phyloP scores from a whole-genome alignment of 306 rosid species.

The Prunus padus region DNA sequence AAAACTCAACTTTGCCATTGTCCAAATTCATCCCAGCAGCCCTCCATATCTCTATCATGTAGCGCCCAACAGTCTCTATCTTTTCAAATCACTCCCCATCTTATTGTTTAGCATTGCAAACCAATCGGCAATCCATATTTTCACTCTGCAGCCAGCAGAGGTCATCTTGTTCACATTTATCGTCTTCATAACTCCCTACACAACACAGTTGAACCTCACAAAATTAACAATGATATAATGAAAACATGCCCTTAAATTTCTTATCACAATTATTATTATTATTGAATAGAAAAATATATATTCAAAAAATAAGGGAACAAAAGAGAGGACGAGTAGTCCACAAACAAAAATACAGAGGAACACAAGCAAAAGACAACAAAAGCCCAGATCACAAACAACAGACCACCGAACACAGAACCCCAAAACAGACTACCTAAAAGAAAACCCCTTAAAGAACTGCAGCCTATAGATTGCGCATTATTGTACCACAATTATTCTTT shows the following conservation, averaged over 20 bases:
- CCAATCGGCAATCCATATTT: conserved; percentile 94
- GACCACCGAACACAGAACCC: too few relatives aligned
- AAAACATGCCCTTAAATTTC: not conserved
- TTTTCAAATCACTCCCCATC: conserved; percentile 86
- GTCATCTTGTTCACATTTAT: conserved; percentile 79
- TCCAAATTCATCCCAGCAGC: conserved; percentile 82
- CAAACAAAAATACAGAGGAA: too few relatives aligned
- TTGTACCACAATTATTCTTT: not conserved
- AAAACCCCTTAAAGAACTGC: too few relatives aligned
- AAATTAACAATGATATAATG: not conserved
- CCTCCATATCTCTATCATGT: conserved; percentile 79
- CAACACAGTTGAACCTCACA: conserved; percentile 1
- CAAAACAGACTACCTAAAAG: too few relatives aligned
- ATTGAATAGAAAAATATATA: too few relatives aligned
- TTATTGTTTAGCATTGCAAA: conserved; percentile 81
- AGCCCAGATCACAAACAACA: too few relatives aligned
- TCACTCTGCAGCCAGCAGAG: conserved; percentile 70
- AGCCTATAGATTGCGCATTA: too few relatives aligned
- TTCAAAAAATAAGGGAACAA: too few relatives aligned
- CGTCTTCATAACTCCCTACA: conserved; percentile 78
- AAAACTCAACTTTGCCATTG: conserved; percentile 78
- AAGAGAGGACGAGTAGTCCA: too few relatives aligned
- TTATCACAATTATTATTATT: not conserved
- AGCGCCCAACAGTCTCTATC: conserved; percentile 63
- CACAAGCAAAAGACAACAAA: too few relatives aligned